A percentile compares a stretch with the other conserved stretches of the same genome.
These are phyloP conservation scores for Candida sonorensis DNA, from an alignment of 805 yeast species.

Conservation along the genomic window DNA sequence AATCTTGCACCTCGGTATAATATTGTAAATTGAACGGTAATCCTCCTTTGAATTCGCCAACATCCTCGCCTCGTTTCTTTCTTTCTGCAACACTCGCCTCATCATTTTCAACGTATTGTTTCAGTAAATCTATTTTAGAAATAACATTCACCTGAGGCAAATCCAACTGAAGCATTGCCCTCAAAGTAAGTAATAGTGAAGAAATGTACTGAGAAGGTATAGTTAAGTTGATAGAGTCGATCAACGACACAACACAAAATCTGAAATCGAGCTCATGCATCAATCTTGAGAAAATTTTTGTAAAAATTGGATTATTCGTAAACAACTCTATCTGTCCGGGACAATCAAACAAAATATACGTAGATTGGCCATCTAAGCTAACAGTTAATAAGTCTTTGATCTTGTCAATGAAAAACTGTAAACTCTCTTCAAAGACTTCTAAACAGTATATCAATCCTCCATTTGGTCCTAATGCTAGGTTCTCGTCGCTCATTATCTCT, in stretches of 20 bases:
- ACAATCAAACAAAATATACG: slow-evolving; percentile 76
- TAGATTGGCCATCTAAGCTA: slow-evolving; percentile 35
- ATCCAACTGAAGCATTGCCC: slow-evolving; percentile 90
- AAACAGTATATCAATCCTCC: slow-evolving; percentile 90
- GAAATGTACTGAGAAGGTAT: slow-evolving; percentile 88
- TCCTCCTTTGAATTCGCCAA: slow-evolving; percentile 43
- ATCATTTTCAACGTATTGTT: slow-evolving; percentile 37
- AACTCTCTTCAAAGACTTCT: slow-evolving; percentile 53
- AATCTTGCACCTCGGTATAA: slow-evolving; percentile 89
- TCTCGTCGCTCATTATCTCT: slow-evolving; percentile 50
- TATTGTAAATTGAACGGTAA: slow-evolving; percentile 78
- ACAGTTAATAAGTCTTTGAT: slow-evolving; percentile 46
- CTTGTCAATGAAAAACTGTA: slow-evolving; percentile 52
- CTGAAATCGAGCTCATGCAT: slow-evolving; percentile 63
- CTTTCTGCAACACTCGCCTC: slow-evolving; percentile 14
- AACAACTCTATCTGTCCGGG: slow-evolving; percentile 96
- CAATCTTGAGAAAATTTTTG: slow-evolving; percentile 56
- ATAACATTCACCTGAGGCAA: slow-evolving; percentile 91
- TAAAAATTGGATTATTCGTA: slow-evolving; percentile 79
- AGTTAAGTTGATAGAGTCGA: slow-evolving; percentile 77
- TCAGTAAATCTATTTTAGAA: slow-evolving; percentile 80
- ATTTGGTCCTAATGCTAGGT: slow-evolving; percentile 49
- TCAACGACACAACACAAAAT: slow-evolving; percentile 75
- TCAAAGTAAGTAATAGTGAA: slow-evolving; percentile 65
- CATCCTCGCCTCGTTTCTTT: slow-evolving; percentile 10